These are phyloP conservation scores for Amanita rubescens DNA, from an alignment of 768 basidiomycete species.

Conservation along the genomic window DNA sequence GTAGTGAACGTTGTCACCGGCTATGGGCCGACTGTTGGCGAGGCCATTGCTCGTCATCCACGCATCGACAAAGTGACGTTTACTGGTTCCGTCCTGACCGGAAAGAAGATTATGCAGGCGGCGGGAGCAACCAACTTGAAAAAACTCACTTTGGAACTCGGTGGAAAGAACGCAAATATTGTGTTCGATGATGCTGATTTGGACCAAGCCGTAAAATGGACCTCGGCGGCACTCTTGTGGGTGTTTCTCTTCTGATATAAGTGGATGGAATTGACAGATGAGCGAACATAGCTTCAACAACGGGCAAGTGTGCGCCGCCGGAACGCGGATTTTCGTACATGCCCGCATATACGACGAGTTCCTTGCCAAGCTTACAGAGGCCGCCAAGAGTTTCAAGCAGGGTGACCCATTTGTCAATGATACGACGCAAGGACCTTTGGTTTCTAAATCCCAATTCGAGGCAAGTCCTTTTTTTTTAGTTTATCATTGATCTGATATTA, in stretches of 20 bases:
- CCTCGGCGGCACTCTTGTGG: conserved; percentile 66
- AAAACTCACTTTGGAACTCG: conserved; percentile 75
- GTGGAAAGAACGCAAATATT: conserved; percentile 67
- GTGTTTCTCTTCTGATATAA: conserved; percentile 17
- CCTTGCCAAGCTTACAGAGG: conserved; percentile 45
- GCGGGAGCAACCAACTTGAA: conserved; percentile 81
- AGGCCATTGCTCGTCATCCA: conserved; percentile 63
- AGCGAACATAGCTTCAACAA: conserved; percentile 45
- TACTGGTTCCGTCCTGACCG: conserved; percentile 77
- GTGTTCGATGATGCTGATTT: conserved; percentile 71
- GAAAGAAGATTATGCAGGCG: conserved; percentile 74
- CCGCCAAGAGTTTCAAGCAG: conserved; percentile 42
- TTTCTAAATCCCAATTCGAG: conserved; percentile 67
- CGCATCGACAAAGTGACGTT: conserved; percentile 78
- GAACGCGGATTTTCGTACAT: conserved; percentile 81
- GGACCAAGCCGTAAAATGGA: conserved; percentile 68
- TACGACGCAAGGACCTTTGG: conserved; percentile 62
- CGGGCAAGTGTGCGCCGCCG: conserved; percentile 81
- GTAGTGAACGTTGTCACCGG: conserved; percentile 74
- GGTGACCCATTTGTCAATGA: conserved; percentile 53
- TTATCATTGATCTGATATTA: neutral
- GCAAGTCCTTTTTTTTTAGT: conserved; percentile 32
- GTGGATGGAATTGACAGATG: neutral
- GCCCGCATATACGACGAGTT: conserved; percentile 75
- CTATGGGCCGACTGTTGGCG: conserved; percentile 61